phyloP scores from a whole-genome alignment of 257 asterid species.

The Nicotiana benthamiana region DNA sequence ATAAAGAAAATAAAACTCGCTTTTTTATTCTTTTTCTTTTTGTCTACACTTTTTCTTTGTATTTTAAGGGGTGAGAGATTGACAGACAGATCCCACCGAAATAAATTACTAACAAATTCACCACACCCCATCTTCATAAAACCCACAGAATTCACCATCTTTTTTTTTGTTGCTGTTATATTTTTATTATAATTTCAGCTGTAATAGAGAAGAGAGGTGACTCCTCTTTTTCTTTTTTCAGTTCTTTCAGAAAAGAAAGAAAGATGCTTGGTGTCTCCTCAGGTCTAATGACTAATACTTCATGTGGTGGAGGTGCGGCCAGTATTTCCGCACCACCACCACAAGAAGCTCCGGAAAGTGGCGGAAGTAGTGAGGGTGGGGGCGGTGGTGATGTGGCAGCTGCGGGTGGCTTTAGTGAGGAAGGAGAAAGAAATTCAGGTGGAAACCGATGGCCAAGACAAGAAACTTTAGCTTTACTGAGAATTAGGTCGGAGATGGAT shows the following conservation, averaged over 20 bases:
- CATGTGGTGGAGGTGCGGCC: conserved; percentile 17
- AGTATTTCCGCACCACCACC: neutral
- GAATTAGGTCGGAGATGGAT: conserved; percentile 65
- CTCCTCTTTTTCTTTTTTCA: neutral
- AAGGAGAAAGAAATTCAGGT: conserved; percentile 42
- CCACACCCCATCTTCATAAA: conserved; percentile 70
- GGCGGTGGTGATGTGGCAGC: conserved; percentile 23
- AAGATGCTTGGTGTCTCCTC: conserved; percentile 51
- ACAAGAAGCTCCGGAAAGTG: conserved; percentile 43
- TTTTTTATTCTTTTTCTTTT: neutral
- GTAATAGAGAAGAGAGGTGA: neutral
- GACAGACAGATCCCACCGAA: conserved; percentile 98
- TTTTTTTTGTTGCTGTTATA: conserved; percentile 29
- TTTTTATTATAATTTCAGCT: neutral
- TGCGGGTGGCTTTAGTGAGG: conserved; percentile 18
- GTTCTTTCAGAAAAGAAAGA: neutral
- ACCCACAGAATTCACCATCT: conserved; percentile 78
- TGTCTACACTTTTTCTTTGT: conserved; percentile 2
- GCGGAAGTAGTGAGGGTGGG: conserved; percentile 66
- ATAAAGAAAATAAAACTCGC: neutral
- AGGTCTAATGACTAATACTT: conserved; percentile 20
- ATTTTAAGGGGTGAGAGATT: conserved; percentile 34
- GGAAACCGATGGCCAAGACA: conserved; percentile 63
- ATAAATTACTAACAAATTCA: conserved; percentile 69
- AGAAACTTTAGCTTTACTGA: conserved; percentile 55